Evolutionary conservation across 805 yeast genomes (phyloP), one percentile per base, ranked within the genome.

Genomic region (Vanderwaltozyma tropicalis): DNA sequence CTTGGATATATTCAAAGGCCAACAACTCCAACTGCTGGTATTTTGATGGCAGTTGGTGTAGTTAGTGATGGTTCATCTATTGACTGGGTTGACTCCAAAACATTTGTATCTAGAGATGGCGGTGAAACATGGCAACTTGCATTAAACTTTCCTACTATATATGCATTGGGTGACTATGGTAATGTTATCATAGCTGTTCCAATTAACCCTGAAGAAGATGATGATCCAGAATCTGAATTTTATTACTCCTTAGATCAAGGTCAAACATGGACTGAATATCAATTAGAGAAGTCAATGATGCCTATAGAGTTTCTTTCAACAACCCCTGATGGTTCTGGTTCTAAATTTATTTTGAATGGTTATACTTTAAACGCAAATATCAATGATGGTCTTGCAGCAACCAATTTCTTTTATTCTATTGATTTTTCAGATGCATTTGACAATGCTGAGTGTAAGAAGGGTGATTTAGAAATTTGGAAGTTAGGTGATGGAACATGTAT

Each of bases 141-240:
- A 1, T 48, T 75, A 12, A 72, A 74, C 19, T 69, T 66, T 31
- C 72, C 83, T 2, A 65, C 73, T 28, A 42, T 66, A 3, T 74
- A 72, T 43, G 68, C 76, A 1, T 77, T 76, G 61, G 94, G 89
- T 33, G 94, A 85, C 57, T 74, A 72, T 41, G 95, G 95, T 25
- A 81, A 84, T 49, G 57, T 85, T 10, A 69, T 83, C 14, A 56
- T 80, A 2, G 80, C 84, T 2, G 57, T 74, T n/a, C 78, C 80
- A 27, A 59, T 48, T 25, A 49, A 54, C 14, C 52, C 66, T 4
- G 53, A 50, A 4, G 49, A 54, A 0, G 65, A 66, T 37, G 57
- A 58, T 6, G 58, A 61, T 11, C 53, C 57, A 4, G 51, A 60
- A n/a, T 46, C 59, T n/a, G 59, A 59, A 26, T 47, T 67, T 31